These are phyloP conservation scores for Pseudocercospora pini-densiflorae DNA, from an alignment of 2,329 filamentous ascomycete species.

Conservation along the genomic window DNA sequence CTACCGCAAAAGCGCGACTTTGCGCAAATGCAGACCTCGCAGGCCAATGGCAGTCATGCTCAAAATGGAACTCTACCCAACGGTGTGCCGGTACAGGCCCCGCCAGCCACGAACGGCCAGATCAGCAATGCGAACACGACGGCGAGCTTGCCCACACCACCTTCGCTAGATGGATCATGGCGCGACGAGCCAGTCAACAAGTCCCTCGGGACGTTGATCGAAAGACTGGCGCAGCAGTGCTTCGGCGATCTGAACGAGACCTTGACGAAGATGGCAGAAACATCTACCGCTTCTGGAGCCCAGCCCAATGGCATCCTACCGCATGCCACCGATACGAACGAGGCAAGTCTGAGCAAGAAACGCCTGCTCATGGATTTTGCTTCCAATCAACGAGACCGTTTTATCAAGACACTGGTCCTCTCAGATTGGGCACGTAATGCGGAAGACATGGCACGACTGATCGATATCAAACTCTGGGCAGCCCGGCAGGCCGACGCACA, in stretches of 20 bases:
- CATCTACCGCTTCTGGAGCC: conserved; percentile 57
- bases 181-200: conserved; percentile 74
- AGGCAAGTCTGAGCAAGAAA: conserved; percentile 77
- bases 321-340: conserved; percentile 57
- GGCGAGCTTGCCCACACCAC: conserved; percentile 42
- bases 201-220: conserved; percentile 74
- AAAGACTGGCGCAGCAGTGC: conserved; percentile 79
- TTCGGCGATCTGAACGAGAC: conserved; percentile 77
- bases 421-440: conserved; percentile 84
- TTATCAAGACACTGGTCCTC: conserved; percentile 90
- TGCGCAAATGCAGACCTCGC: conserved; percentile 20
- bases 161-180: conserved; percentile 61
- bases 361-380: conserved; percentile 74
- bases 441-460: conserved; percentile 79
- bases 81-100: conserved; percentile 18
- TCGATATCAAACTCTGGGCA: conserved; percentile 82
- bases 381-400: conserved; percentile 79
- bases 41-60: conserved; percentile 14
- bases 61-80: conserved; percentile 24
- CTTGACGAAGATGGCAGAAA: conserved; percentile 70
- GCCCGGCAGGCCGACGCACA: conserved; percentile 47
- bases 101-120: conserved; percentile 26
- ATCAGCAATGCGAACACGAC: conserved; percentile 8
- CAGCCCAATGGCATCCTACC: conserved; percentile 46
- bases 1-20: conserved; percentile 27